phyloP scores from a whole-genome alignment of 495 filamentous ascomycete species.

The Penicillium macrosclerotiorum region DNA sequence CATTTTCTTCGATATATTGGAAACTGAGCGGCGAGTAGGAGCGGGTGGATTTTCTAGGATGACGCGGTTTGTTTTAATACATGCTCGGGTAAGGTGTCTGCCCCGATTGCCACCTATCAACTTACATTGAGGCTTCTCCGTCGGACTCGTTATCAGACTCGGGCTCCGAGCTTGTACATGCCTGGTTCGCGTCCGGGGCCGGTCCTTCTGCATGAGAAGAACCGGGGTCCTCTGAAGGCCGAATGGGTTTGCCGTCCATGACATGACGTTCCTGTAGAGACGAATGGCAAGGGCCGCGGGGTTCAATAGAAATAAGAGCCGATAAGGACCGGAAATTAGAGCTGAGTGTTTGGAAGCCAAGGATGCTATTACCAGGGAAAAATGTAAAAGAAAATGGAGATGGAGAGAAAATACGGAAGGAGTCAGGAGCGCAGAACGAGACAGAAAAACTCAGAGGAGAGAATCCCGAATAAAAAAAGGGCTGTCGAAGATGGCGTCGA shows the following conservation, averaged over 20 bases:
- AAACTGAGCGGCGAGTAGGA: conserved; percentile 58
- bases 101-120: background rate
- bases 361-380: no score
- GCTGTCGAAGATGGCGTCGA: background rate
- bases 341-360: no score
- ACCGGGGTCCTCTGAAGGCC: conserved; percentile 15
- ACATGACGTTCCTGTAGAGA: conserved; percentile 25
- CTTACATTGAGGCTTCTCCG: conserved; percentile 29
- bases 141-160: conserved; percentile 23
- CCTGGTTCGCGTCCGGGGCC: conserved; percentile 7
- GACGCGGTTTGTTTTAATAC: background rate
- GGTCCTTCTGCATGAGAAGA: conserved; percentile 1
- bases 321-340: background rate
- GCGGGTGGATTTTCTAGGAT: conserved; percentile 51
- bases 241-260: conserved; percentile 28
- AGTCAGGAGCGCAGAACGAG: no score
- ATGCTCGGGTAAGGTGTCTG: no score
- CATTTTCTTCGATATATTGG: conserved; percentile 59
- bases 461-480: background rate
- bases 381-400: no score
- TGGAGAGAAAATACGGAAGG: no score
- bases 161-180: conserved; percentile 10
- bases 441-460: background rate
- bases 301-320: background rate
- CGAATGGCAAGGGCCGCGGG: background rate